Percentiles rank a stretch among this genome's conserved stretches.
phyloP scores from a whole-genome alignment of 2,329 filamentous ascomycete genomes.

The Talaromyces pinophilus region DNA sequence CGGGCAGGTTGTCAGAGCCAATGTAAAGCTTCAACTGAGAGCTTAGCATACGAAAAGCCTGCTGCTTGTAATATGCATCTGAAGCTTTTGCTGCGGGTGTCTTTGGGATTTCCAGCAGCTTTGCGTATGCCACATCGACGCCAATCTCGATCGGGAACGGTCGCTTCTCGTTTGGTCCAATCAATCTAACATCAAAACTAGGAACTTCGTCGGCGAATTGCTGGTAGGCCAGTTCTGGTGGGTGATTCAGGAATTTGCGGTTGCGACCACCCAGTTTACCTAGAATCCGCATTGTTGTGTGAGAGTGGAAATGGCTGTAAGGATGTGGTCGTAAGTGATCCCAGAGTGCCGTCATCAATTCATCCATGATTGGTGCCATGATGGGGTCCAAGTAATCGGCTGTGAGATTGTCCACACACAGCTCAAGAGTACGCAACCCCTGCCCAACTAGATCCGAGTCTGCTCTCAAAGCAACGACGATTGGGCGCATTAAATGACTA shows the following conservation, averaged over 20 bases:
- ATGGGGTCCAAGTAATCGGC: slow-evolving; percentile 98
- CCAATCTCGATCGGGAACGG: slow-evolving; percentile 85
- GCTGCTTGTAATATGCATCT: slow-evolving; percentile 87
- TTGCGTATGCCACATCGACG: slow-evolving; percentile 83
- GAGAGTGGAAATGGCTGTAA: slow-evolving; percentile 95
- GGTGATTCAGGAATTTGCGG: slow-evolving; percentile 89
- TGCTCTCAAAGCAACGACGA: slow-evolving; percentile 91
- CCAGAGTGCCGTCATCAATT: slow-evolving; percentile 96
- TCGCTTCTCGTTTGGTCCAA: slow-evolving; percentile 84
- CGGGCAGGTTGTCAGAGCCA: slow-evolving; percentile 81
- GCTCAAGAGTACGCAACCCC: slow-evolving; percentile 85
- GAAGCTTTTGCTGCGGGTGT: slow-evolving; percentile 58
- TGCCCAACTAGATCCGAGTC: slow-evolving; percentile 94
- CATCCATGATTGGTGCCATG: slow-evolving; percentile 98
- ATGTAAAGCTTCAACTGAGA: slow-evolving; percentile 88
- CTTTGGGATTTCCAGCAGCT: slow-evolving; percentile 78
- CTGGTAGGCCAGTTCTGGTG: slow-evolving; percentile 79
- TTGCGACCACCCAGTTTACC: slow-evolving; percentile 96
- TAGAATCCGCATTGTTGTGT: slow-evolving; percentile 95
- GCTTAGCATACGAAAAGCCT: slow-evolving; percentile 84
- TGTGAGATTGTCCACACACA: slow-evolving; percentile 97
- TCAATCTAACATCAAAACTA: slow-evolving; percentile 84
- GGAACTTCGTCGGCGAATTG: slow-evolving; percentile 83
- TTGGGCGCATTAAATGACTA: slow-evolving; percentile 92
- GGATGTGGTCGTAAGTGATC: slow-evolving; percentile 91